Conservation (phyloP, 2,329 filamentous ascomycete genomes). For the Aspergillus pseudonomiae region DNA sequence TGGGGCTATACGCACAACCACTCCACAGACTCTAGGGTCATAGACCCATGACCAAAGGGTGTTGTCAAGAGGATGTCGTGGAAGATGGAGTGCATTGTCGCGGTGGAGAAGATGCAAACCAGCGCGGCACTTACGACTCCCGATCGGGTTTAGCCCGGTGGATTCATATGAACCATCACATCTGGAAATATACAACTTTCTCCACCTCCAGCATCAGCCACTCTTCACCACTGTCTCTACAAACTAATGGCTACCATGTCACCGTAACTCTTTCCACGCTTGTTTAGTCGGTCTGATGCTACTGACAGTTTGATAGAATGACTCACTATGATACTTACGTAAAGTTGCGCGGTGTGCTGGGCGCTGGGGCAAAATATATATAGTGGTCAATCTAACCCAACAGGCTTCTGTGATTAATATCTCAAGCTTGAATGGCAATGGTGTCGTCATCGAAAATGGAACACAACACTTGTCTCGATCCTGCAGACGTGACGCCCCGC, state of each 20-base stretch:
- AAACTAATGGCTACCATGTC: neutral
- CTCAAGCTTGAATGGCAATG: neutral
- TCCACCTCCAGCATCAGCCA: neutral
- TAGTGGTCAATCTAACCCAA: neutral
- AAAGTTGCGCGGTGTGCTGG: neutral
- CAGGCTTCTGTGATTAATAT: fast-evolving
- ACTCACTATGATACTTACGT: neutral
- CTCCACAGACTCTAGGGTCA: neutral
- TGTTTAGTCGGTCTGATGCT: neutral
- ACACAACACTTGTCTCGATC: neutral
- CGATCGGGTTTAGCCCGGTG: neutral
- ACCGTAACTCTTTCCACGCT: neutral
- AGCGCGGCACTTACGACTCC: neutral
- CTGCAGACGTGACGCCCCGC: neutral
- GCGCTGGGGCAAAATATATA: neutral
- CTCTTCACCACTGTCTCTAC: neutral
- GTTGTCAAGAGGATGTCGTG: neutral
- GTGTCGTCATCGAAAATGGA: neutral
- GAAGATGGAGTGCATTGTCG: neutral
- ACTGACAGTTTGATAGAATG: neutral
- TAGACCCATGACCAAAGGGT: neutral
- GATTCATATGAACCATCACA: neutral
- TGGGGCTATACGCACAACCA: neutral
- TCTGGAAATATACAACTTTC: neutral
- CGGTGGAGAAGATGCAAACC: neutral